Evolutionary conservation across 1,284 basidiomycete species (phyloP).

Genomic region (Ceratobasidium sp.): DNA sequence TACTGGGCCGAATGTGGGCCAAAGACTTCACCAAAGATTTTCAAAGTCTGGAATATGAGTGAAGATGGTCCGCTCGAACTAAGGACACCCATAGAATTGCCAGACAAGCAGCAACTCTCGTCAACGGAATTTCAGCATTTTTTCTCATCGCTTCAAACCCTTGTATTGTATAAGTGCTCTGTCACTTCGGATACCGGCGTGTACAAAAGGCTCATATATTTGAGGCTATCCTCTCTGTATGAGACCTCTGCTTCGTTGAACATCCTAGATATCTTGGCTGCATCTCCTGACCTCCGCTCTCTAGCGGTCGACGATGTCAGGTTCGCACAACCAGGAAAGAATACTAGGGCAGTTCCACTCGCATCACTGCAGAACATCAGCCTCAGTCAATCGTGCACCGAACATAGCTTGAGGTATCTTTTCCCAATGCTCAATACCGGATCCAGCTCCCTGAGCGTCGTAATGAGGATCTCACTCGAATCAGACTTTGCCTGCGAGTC

Average conservation of each 20-base stretch:
- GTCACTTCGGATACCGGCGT: neutral
- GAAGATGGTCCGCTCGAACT: neutral
- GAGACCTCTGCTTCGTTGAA: neutral
- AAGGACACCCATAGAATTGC: neutral
- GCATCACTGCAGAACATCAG: neutral
- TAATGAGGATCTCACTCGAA: neutral
- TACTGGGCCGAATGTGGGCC: neutral
- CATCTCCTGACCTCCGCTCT: neutral
- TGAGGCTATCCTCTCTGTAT: neutral
- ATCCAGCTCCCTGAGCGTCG: neutral
- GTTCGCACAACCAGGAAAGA: neutral
- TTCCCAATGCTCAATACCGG: neutral
- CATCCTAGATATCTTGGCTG: neutral
- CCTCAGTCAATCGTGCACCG: neutral
- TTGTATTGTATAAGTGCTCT: neutral
- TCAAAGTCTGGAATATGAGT: neutral
- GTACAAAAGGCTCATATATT: neutral
- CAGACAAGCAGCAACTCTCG: too few relatives aligned
- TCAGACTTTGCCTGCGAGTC: neutral
- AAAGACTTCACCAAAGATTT: neutral
- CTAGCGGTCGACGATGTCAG: conserved; percentile 1
- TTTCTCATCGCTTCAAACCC: neutral
- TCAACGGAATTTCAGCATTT: neutral
- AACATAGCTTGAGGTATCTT: neutral
- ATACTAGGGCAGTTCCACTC: neutral